These are phyloP conservation scores for Furcasterigmium furcatum DNA, from an alignment of 2,329 filamentous ascomycete genomes.

Conservation along the genomic window DNA sequence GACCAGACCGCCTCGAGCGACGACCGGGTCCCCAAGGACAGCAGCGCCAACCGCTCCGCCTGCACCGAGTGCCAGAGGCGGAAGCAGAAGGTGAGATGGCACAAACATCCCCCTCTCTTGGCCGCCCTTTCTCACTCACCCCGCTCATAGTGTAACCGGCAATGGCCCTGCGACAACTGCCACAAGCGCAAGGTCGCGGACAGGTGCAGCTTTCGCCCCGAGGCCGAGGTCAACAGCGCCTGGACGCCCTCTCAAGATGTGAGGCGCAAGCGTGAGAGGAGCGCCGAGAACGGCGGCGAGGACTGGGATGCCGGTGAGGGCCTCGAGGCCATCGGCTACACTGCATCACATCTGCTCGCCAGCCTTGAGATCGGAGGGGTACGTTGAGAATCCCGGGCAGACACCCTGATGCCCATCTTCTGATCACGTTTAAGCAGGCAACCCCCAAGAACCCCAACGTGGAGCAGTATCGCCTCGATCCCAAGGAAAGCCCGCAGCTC, in stretches of 20 bases:
- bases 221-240: constrained; percentile 5
- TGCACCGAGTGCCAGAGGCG: constrained; percentile 40
- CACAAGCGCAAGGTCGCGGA: constrained; percentile 34
- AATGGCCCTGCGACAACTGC: constrained; percentile 36
- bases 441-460: neutral
- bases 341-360: constrained; percentile 25
- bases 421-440: neutral
- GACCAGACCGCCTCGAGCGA: neutral
- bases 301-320: constrained; percentile 19
- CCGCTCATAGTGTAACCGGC: constrained; percentile 34
- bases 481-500: constrained; percentile 21
- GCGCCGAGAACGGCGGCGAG: constrained; percentile 13
- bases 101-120: neutral
- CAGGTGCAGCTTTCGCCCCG: constrained; percentile 27
- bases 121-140: too few relatives aligned
- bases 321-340: constrained; percentile 32
- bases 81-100: constrained; percentile 29
- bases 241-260: constrained; percentile 9
- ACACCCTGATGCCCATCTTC: too few relatives aligned
- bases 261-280: constrained; percentile 8
- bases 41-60: constrained; percentile 16
- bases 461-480: neutral
- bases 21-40: neutral
- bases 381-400: neutral
- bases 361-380: constrained; percentile 13